Conservation (phyloP, 1,139 yeast species). For the Keqinozyma sinolaborantium region DNA sequence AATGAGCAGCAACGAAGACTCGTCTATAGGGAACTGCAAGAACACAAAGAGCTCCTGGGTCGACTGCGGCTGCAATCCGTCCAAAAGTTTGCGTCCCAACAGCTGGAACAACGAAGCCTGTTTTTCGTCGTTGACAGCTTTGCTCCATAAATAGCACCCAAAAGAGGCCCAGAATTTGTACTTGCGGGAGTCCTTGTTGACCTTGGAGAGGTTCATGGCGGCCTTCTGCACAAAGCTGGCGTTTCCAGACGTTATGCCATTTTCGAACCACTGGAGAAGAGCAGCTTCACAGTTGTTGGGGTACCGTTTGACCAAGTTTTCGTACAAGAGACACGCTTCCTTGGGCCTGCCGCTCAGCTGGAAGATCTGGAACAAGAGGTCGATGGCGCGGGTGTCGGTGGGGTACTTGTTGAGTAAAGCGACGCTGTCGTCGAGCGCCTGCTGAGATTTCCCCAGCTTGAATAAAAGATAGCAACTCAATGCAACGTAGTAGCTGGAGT, state of each 20-base stretch:
- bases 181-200: conserved; percentile 21
- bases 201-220: conserved; percentile 37
- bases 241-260: conserved; percentile 28
- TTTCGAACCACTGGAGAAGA: conserved; percentile 47
- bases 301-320: conserved; percentile 52
- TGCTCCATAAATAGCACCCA: conserved; percentile 29
- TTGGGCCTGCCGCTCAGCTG: conserved; percentile 25
- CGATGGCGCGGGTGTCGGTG: conserved; percentile 51
- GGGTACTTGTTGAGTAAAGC: conserved; percentile 46
- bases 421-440: conserved; percentile 41
- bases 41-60: conserved; percentile 62
- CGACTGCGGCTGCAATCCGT: conserved; percentile 36
- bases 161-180: conserved; percentile 49
- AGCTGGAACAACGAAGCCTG: conserved; percentile 48
- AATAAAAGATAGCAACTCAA: conserved; percentile 42
- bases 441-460: conserved; percentile 38
- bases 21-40: conserved; percentile 35
- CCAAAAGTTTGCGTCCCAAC: conserved; percentile 54
- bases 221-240: conserved; percentile 44
- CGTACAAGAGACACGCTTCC: conserved; percentile 47
- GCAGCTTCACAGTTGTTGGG: conserved; percentile 34
- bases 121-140: conserved; percentile 22
- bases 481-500: conserved; percentile 50
- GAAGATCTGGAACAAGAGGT: conserved; percentile 42
- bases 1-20: conserved; percentile 23